Evolutionary conservation across 2,329 filamentous ascomycete genomes (phyloP).

Genomic region (Diaporthe citri): DNA sequence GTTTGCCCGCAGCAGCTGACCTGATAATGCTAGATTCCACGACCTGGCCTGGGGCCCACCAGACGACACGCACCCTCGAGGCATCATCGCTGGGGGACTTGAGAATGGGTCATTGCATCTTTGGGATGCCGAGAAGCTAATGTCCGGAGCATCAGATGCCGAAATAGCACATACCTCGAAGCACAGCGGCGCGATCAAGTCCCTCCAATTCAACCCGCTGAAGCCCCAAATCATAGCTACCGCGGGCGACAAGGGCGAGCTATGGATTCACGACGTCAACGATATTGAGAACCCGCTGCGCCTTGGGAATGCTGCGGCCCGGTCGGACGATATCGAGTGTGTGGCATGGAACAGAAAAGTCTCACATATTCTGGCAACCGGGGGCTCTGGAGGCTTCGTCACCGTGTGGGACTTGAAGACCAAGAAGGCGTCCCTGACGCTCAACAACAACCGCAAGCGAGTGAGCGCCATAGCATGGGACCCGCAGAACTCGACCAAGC

Average conservation of each 20-base stretch:
- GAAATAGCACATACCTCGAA: slow-evolving; percentile 88
- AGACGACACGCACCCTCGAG: slow-evolving; percentile 81
- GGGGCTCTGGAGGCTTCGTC: slow-evolving; percentile 92
- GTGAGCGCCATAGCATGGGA: slow-evolving; percentile 98
- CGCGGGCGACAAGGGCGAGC: slow-evolving; percentile 92
- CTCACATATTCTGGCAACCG: slow-evolving; percentile 94
- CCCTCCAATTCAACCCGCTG: slow-evolving; percentile 95
- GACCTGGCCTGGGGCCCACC: slow-evolving; percentile 95
- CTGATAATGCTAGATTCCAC: slow-evolving; percentile 79
- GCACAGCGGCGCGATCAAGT: slow-evolving; percentile 92
- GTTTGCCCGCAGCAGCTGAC: slow-evolving; percentile 32
- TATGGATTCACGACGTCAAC: slow-evolving; percentile 95
- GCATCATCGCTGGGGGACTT: slow-evolving; percentile 93
- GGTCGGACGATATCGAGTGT: slow-evolving; percentile 95
- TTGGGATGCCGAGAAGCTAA: slow-evolving; percentile 86
- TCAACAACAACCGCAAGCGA: slow-evolving; percentile 95
- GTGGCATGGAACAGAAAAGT: slow-evolving; percentile 99
- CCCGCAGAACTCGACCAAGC: slow-evolving; percentile 92
- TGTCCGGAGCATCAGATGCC: slow-evolving; percentile 74
- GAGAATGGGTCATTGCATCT: slow-evolving; percentile 95
- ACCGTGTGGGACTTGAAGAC: slow-evolving; percentile 99
- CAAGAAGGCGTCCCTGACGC: slow-evolving; percentile 95
- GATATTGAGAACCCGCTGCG: slow-evolving; percentile 90
- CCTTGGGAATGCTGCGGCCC: slow-evolving; percentile 86
- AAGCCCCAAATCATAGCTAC: slow-evolving; percentile 92